Evolutionary conservation across 1,284 basidiomycete genomes (phyloP).

Genomic region (Flammula alnicola): DNA sequence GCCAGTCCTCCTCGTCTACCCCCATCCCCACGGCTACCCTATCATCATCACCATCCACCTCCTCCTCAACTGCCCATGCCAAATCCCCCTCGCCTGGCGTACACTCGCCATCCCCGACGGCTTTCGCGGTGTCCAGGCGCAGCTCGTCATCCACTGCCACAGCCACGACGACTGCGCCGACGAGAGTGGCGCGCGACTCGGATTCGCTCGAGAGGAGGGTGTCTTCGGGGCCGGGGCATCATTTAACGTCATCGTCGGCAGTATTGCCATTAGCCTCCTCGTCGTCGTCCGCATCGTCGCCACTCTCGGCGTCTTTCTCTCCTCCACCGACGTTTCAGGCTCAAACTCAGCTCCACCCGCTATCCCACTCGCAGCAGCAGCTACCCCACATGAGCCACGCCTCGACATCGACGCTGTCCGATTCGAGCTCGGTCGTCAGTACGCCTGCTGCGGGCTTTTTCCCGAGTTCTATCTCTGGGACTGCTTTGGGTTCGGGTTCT

Average conservation of each 20-base stretch:
- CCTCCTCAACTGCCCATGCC: background rate
- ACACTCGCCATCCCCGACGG: background rate
- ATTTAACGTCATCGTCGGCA: too few species aligned
- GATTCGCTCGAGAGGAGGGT: too few species aligned
- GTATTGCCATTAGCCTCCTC: background rate
- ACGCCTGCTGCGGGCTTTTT: too few species aligned
- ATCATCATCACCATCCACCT: background rate
- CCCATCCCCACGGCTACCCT: constrained; percentile 26
- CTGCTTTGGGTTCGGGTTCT: too few species aligned
- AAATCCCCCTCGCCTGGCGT: background rate
- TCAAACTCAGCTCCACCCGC: background rate
- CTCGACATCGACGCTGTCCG: too few species aligned
- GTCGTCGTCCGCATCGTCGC: background rate
- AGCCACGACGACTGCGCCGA: too few species aligned
- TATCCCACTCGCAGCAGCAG: background rate
- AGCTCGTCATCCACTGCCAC: background rate
- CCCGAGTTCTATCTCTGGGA: too few species aligned
- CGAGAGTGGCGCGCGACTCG: too few species aligned
- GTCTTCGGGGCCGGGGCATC: too few species aligned
- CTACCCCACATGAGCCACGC: too few species aligned
- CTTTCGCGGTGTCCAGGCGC: background rate
- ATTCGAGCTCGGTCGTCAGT: too few species aligned
- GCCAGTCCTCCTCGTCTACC: constrained; percentile 42
- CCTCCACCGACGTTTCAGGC: constrained; percentile 5
- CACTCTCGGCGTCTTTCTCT: constrained; percentile 8